Percentiles rank a stretch among this genome's conserved stretches.
These are phyloP conservation scores for Picea glauca DNA, from an alignment of 75 land plant genomes.

Conservation along the genomic window DNA sequence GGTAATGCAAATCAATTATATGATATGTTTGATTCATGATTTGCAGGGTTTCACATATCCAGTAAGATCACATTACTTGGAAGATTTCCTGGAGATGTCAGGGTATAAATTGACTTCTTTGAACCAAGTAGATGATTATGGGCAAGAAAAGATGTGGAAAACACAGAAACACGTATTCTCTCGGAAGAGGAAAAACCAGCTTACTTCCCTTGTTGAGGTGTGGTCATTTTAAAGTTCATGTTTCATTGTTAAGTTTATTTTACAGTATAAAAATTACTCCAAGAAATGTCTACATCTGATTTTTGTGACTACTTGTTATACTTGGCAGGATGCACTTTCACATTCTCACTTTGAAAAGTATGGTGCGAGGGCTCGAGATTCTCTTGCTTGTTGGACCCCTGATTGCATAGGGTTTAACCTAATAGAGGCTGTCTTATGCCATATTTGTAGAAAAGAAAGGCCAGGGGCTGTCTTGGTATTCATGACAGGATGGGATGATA, in stretches of 20 bases:
- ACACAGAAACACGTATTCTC: constrained; percentile 68
- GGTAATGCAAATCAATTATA: neutral
- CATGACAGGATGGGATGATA: constrained; percentile 99
- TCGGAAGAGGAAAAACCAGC: constrained; percentile 64
- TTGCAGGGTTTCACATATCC: constrained; percentile 94
- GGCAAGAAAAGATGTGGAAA: constrained; percentile 93
- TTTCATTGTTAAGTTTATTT: neutral
- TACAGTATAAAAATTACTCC: neutral
- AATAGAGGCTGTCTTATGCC: constrained; percentile 81
- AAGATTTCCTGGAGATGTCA: constrained; percentile 82
- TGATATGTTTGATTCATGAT: neutral
- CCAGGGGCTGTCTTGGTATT: constrained; percentile 94
- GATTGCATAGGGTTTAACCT: constrained; percentile 91
- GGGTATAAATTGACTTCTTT: constrained; percentile 80
- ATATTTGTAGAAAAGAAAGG: constrained; percentile 77
- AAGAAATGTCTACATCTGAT: neutral
- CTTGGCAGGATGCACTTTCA: constrained; percentile 53
- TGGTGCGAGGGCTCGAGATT: constrained; percentile 62
- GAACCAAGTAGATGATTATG: constrained; percentile 97
- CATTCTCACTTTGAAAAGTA: constrained; percentile 54
- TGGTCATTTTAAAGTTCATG: neutral
- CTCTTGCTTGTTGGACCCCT: constrained; percentile 82
- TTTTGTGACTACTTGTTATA: neutral
- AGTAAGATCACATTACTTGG: constrained; percentile 81
- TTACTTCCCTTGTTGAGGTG: constrained; percentile 85